Base-by-base conservation (phyloP, 2,329 filamentous ascomycete genomes). In the Cladosporium halotolerans region DNA sequence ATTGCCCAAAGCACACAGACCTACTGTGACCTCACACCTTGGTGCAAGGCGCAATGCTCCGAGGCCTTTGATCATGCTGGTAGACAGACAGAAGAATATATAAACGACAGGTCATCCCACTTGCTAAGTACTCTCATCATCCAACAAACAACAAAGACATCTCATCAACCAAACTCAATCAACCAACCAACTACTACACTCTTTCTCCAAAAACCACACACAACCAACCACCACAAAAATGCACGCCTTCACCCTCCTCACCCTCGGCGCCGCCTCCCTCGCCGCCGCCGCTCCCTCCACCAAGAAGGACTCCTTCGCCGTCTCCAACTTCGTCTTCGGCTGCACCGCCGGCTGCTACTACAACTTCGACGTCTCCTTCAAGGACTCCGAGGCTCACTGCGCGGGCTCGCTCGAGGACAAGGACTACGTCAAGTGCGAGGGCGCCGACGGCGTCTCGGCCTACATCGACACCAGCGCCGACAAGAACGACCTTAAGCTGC, bases 291-390 rank as follows among this genome's bases (percentile, higher is more conserved):
- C 55, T 19, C 55, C 59, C 19, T 32, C 52, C 41, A 38, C 18
- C n/a, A 23, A 32, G 19, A 32, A 36, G 31, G n/a, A 51, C 5
- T 13, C 11, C 9, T 63, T 62, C 59, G n/a, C 34, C 43, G 50
- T 63, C 36, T 54, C 56, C 42, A 57, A 63, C 41, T 63, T 62
- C 58, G 34, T 57, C 57, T 63, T 55, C 55, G 60, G 62, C 53
- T 63, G 62, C 56, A 58, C 59, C 16, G 45, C 16, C 40, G 55
- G 54, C 52, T 63, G 62, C 56, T 10, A 50, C 57, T 63, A 51
- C 47, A 49, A 38, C 49, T 62, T 63, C 58, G 53, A 60, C 48
- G 55, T 62, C 11, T 19, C 52, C 18, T 51, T 62, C 48, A 41
- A 32, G 7, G 33, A 38, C 16, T n/a, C 46, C 28, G 55, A 60